Evolutionary conservation across 768 basidiomycete species (phyloP).

Genomic region (Russula earlei): DNA sequence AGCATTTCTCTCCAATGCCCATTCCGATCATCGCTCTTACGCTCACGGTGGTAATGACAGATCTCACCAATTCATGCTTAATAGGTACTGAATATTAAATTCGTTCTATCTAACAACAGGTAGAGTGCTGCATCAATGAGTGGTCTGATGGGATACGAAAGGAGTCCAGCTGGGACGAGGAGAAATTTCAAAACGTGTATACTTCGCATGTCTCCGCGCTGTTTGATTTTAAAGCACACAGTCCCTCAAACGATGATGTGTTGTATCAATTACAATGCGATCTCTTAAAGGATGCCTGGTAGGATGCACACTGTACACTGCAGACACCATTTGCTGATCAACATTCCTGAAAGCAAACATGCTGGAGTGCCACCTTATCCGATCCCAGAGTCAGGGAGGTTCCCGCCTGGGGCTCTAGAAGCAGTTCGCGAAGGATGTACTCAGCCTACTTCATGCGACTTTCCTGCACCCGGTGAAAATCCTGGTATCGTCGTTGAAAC

Average conservation of each 20-base stretch:
- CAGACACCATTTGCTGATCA: not conserved
- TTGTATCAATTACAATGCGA: not conserved
- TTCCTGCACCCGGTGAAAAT: not conserved
- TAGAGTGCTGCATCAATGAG: constrained; percentile 8
- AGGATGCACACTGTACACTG: not conserved
- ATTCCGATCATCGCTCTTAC: constrained; percentile 2
- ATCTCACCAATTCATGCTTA: not conserved
- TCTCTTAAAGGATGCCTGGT: not conserved
- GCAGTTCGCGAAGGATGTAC: not conserved
- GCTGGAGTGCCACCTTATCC: not conserved
- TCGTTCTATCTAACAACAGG: not conserved
- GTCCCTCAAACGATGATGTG: not conserved
- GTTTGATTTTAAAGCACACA: not conserved
- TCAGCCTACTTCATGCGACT: not conserved
- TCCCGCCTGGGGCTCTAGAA: not conserved
- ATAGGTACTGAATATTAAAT: not conserved
- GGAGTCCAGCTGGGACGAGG: not conserved
- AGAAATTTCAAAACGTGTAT: not conserved
- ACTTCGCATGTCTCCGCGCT: not conserved
- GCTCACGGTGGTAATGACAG: not conserved
- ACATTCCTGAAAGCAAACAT: not conserved
- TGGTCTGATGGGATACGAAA: not conserved
- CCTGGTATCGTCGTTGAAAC: not conserved
- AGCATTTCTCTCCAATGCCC: constrained; percentile 1
- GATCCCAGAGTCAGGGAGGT: not conserved